Percentiles rank a stretch among this genome's conserved stretches.
Evolutionary conservation across 2,329 filamentous ascomycete genomes (phyloP).

Genomic region (Moelleriella libera): DNA sequence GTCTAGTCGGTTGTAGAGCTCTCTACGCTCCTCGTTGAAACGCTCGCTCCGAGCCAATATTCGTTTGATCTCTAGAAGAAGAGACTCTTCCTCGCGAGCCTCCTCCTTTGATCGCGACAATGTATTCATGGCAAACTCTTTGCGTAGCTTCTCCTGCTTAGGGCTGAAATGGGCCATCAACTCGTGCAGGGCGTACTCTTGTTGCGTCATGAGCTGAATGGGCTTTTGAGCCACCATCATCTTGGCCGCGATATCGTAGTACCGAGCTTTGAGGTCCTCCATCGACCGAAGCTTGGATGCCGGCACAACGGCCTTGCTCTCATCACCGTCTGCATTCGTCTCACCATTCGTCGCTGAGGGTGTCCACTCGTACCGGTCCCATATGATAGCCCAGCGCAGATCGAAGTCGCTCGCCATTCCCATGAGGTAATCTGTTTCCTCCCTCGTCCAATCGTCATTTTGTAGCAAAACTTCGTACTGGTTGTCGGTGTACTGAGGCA

Average conservation of each 20-base stretch:
- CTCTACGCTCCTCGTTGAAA: conserved; percentile 76
- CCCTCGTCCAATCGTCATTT: conserved; percentile 70
- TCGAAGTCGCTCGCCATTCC: conserved; percentile 63
- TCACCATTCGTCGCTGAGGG: conserved; percentile 30
- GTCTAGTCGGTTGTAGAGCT: conserved; percentile 77
- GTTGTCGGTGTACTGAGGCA: conserved; percentile 74
- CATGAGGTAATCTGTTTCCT: conserved; percentile 89
- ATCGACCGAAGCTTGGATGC: conserved; percentile 49
- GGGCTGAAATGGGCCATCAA: conserved; percentile 80
- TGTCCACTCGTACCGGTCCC: conserved; percentile 77
- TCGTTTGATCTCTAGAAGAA: conserved; percentile 81
- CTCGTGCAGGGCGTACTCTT: conserved; percentile 73
- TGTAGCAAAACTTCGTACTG: conserved; percentile 68
- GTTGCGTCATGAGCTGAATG: conserved; percentile 71
- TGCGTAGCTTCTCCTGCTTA: conserved; percentile 62
- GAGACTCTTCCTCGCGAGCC: conserved; percentile 78
- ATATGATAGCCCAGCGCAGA: conserved; percentile 80
- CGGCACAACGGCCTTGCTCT: conserved; percentile 38
- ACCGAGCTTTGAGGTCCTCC: conserved; percentile 84
- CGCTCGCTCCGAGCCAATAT: conserved; percentile 78
- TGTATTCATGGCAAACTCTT: conserved; percentile 69
- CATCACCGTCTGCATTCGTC: conserved; percentile 28
- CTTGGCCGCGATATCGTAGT: conserved; percentile 74
- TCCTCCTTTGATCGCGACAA: conserved; percentile 74
- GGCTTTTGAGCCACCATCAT: conserved; percentile 72